Evolutionary conservation across 1,284 basidiomycete species (phyloP).

Genomic region (Ustilago loliicola): DNA sequence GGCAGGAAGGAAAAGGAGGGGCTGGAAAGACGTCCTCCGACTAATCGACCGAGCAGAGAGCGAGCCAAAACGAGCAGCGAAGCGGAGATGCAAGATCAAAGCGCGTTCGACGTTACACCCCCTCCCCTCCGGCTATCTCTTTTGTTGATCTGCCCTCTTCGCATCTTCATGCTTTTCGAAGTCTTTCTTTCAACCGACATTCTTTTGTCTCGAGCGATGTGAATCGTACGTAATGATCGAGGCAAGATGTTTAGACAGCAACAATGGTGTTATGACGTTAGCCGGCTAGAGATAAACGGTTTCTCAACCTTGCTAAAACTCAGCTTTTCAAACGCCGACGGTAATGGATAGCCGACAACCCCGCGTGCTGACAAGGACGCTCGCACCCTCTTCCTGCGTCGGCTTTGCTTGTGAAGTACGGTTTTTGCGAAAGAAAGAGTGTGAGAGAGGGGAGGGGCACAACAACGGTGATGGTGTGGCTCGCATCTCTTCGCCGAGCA

Average conservation of each 20-base stretch:
- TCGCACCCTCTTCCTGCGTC: neutral
- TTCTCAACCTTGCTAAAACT: neutral
- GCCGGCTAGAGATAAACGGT: too few species aligned
- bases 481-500: slow-evolving; percentile 9
- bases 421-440: neutral
- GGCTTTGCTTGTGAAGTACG: neutral
- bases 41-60: neutral
- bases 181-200: too few species aligned
- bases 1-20: neutral
- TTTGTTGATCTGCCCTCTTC: too few species aligned
- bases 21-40: neutral
- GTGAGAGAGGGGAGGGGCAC: neutral
- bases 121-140: too few species aligned
- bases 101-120: too few species aligned
- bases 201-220: too few species aligned
- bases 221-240: too few species aligned
- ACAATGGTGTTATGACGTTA: too few species aligned
- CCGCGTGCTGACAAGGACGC: neutral
- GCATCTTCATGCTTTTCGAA: too few species aligned
- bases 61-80: neutral
- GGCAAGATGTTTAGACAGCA: too few species aligned
- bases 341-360: neutral
- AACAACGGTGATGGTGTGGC: neutral
- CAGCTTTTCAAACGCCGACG: neutral
- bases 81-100: neutral